Conservation (phyloP, 768 basidiomycete species). For the Hericium rajendrae region DNA sequence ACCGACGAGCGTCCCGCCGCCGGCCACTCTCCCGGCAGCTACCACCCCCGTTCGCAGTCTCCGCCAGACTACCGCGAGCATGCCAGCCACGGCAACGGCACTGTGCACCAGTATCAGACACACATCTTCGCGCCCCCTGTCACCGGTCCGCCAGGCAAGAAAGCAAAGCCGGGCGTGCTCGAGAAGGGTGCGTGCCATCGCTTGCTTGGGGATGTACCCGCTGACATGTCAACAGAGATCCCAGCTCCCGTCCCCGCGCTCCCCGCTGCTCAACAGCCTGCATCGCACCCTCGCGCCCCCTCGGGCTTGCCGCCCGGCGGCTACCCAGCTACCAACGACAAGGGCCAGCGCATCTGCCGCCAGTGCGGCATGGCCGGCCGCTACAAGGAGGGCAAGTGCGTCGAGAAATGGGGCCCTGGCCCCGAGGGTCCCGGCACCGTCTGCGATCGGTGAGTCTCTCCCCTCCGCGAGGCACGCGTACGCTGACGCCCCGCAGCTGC, state of each 20-base stretch:
- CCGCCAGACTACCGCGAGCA: conserved; percentile 1
- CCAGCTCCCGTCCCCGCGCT: conserved; percentile 1
- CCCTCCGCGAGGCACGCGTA: background rate
- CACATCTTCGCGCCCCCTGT: conserved; percentile 69
- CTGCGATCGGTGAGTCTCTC: conserved; percentile 42
- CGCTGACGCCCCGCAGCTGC: conserved; percentile 30
- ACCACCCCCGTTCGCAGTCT: conserved; percentile 8
- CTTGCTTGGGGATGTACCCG: no score
- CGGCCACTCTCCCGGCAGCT: conserved; percentile 17
- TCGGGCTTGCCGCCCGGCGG: conserved; percentile 21
- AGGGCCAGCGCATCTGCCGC: conserved; percentile 58
- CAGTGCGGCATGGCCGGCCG: conserved; percentile 61
- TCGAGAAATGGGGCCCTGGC: conserved; percentile 79
- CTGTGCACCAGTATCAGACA: conserved; percentile 25
- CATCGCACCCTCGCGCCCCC: conserved; percentile 14
- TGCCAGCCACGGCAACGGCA: conserved; percentile 14
- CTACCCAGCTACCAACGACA: conserved; percentile 26
- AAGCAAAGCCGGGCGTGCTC: background rate
- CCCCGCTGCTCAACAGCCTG: conserved; percentile 2
- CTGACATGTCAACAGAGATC: background rate
- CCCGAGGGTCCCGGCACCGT: conserved; percentile 74
- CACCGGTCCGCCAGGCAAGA: conserved; percentile 59
- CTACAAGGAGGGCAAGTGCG: conserved; percentile 75
- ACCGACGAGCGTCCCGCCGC: conserved; percentile 28
- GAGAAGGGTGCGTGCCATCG: no score